A percentile compares a stretch with the other conserved stretches of the same genome.
phyloP scores from a whole-genome alignment of 2,329 filamentous ascomycete genomes.

The Penicillium paneum region DNA sequence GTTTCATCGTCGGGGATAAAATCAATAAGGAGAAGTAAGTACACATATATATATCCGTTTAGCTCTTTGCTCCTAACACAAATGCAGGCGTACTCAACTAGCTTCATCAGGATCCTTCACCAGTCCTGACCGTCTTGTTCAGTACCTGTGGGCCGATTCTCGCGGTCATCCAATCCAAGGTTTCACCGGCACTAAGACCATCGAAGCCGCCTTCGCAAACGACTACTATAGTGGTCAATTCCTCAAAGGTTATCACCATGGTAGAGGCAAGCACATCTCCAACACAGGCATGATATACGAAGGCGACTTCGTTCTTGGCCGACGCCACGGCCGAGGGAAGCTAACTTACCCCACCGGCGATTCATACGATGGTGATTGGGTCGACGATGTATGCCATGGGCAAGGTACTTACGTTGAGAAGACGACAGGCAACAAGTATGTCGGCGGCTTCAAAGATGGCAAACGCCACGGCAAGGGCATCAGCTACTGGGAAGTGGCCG shows the following conservation, averaged over 20 bases:
- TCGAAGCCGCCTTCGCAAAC: conserved; percentile 52
- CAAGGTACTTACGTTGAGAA: conserved; percentile 56
- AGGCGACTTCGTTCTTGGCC: conserved; percentile 53
- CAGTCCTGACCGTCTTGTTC: conserved; percentile 38
- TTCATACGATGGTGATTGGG: conserved; percentile 48
- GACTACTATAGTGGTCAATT: conserved; percentile 57
- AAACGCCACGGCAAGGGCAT: conserved; percentile 61
- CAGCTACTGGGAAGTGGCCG: conserved; percentile 60
- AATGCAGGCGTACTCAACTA: conserved; percentile 32
- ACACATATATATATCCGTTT: background rate
- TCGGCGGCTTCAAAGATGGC: conserved; percentile 59
- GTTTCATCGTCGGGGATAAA: conserved; percentile 44
- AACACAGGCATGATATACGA: conserved; percentile 55
- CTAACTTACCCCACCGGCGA: conserved; percentile 58
- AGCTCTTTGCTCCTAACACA: background rate
- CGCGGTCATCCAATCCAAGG: conserved; percentile 46
- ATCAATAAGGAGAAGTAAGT: conserved; percentile 39
- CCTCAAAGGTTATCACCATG: conserved; percentile 52
- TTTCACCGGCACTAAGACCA: conserved; percentile 48
- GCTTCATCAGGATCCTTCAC: conserved; percentile 36
- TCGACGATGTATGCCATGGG: conserved; percentile 50
- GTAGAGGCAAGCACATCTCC: conserved; percentile 53
- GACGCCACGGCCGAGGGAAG: conserved; percentile 55
- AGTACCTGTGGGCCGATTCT: conserved; percentile 46
- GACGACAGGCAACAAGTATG: conserved; percentile 58